A percentile compares a stretch with the other conserved stretches of the same genome.
Evolutionary conservation across 2,329 filamentous ascomycete genomes (phyloP).

Genomic region (Grosmannia serpens): DNA sequence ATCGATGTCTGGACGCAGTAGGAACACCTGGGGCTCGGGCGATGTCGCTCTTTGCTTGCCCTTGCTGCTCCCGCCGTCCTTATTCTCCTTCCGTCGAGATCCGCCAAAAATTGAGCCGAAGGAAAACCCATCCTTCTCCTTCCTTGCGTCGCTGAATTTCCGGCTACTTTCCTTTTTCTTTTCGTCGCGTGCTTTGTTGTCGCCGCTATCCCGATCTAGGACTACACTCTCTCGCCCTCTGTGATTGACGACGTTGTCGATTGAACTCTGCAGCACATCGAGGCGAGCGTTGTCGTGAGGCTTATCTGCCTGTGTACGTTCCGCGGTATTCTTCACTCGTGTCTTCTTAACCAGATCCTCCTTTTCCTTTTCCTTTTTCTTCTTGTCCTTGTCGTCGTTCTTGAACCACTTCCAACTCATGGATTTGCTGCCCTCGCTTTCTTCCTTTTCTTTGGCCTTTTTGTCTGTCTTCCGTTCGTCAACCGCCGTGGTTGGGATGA

Average conservation of each 20-base stretch:
- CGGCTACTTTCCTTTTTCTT: constrained; percentile 68
- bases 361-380: constrained; percentile 49
- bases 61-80: constrained; percentile 64
- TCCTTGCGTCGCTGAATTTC: constrained; percentile 66
- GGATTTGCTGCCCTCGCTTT: constrained; percentile 57
- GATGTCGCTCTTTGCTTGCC: constrained; percentile 62
- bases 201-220: constrained; percentile 64
- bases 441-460: constrained; percentile 60
- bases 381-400: constrained; percentile 65
- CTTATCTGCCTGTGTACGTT: constrained; percentile 29
- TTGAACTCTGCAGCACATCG: constrained; percentile 78
- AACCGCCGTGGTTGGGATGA: constrained; percentile 58
- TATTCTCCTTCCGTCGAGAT: constrained; percentile 74
- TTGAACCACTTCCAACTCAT: constrained; percentile 77
- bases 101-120: constrained; percentile 90
- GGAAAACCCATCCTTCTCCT: constrained; percentile 76
- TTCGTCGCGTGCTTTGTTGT: constrained; percentile 63
- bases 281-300: constrained; percentile 69
- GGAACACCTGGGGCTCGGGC: constrained; percentile 62
- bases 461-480: constrained; percentile 68
- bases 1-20: constrained; percentile 76
- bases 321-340: constrained; percentile 42
- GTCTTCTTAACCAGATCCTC: constrained; percentile 47
- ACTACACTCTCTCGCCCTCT: constrained; percentile 74
- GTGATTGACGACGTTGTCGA: constrained; percentile 51